These are phyloP conservation scores for Ramaria sp. DNA, from an alignment of 768 basidiomycete species.

Conservation along the genomic window DNA sequence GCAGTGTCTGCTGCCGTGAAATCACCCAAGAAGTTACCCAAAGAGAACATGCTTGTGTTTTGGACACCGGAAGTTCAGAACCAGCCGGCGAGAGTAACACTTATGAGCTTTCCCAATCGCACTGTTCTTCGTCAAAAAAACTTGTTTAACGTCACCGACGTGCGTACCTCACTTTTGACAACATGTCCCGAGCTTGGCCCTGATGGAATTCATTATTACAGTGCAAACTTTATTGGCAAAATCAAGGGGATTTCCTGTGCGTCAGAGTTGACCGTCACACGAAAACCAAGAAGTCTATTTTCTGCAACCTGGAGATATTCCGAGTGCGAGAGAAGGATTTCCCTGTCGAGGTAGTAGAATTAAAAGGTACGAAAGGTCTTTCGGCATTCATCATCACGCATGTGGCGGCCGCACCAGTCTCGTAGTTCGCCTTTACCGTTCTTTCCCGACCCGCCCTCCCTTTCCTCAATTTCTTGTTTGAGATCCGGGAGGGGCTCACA, in stretches of 20 bases:
- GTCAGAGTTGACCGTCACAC: conserved; percentile 99
- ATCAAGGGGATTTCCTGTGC: conserved; percentile 95
- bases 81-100: conserved; percentile 93
- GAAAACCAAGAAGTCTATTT: conserved; percentile 96
- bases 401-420: background rate
- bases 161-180: conserved; percentile 25
- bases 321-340: conserved; percentile 94
- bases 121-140: conserved; percentile 87
- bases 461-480: background rate
- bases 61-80: conserved; percentile 97
- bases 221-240: conserved; percentile 99
- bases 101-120: conserved; percentile 82
- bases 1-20: conserved; percentile 31
- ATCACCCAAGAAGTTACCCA: conserved; percentile 42
- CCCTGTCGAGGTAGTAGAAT: conserved; percentile 94
- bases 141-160: conserved; percentile 95
- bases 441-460: background rate
- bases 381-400: background rate
- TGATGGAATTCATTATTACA: conserved; percentile 25
- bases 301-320: conserved; percentile 97
- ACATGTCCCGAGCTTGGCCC: background rate
- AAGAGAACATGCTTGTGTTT: conserved; percentile 91
- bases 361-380: conserved; percentile 59
- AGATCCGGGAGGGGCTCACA: conserved; percentile 7
- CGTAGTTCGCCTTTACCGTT: background rate